These are phyloP conservation scores for Lactifluus rugatus DNA, from an alignment of 768 basidiomycete species.

Conservation along the genomic window DNA sequence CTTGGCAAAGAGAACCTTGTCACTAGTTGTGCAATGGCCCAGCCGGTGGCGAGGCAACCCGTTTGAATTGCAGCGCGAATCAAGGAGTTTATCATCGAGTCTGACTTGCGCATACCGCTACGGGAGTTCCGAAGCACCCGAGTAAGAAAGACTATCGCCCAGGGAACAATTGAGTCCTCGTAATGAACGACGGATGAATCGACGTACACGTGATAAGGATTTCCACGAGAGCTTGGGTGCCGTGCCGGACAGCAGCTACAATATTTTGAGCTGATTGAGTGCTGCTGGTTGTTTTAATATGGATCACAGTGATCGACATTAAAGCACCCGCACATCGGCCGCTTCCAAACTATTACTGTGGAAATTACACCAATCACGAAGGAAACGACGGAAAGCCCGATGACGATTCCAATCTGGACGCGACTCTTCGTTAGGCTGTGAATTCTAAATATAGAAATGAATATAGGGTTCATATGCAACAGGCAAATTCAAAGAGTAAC, in stretches of 20 bases:
- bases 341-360: not conserved
- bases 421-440: not conserved
- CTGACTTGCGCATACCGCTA: not conserved
- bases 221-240: not conserved
- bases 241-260: not conserved
- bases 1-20: not conserved
- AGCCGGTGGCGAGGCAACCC: not conserved
- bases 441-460: not conserved
- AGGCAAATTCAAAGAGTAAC: not conserved
- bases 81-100: not conserved
- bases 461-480: not conserved
- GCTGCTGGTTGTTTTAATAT: not conserved
- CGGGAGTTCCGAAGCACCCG: not conserved
- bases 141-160: not conserved
- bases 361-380: not conserved
- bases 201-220: conserved; percentile 1
- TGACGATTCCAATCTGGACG: not conserved
- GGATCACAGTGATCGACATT: not conserved
- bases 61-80: not conserved
- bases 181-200: not conserved
- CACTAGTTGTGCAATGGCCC: not conserved
- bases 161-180: not conserved
- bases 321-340: not conserved
- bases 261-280: not conserved
- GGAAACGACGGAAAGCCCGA: not conserved